phyloP scores from a whole-genome alignment of 2,329 filamentous ascomycete species.

The Mycosphaerella arachidis region DNA sequence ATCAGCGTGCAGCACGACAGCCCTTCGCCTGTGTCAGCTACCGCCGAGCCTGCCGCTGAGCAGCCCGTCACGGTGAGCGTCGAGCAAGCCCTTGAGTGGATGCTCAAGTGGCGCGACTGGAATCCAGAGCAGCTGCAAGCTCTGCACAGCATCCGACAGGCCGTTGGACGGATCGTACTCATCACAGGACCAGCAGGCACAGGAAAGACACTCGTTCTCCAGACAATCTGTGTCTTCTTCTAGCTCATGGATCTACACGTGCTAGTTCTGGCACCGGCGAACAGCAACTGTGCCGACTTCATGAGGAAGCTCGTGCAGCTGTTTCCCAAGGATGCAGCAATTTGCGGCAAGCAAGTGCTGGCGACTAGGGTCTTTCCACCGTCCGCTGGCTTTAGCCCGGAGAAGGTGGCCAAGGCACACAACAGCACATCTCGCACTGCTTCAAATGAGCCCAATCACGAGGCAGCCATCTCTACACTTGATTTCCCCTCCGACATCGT shows the following conservation, averaged over 20 bases:
- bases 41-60: not conserved
- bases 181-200: conserved; percentile 19
- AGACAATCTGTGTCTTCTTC: conserved; percentile 19
- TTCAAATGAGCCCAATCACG: not conserved
- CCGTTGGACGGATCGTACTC: conserved; percentile 14
- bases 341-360: conserved; percentile 2
- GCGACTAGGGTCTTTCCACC: conserved; percentile 15
- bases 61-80: not conserved
- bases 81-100: conserved; percentile 10
- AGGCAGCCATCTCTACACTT: not conserved
- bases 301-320: conserved; percentile 15
- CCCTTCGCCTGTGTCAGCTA: not conserved
- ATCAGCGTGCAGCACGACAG: not conserved
- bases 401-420: conserved; percentile 2
- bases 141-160: conserved; percentile 11
- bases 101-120: conserved; percentile 14
- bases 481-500: not conserved
- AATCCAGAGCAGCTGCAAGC: conserved; percentile 17
- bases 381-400: conserved; percentile 9
- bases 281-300: conserved; percentile 20
- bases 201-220: conserved; percentile 13
- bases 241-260: conserved; percentile 18
- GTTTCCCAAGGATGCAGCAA: conserved; percentile 4
- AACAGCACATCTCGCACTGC: not conserved
- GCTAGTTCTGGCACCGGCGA: conserved; percentile 17